These are phyloP conservation scores for Neurospora crassa DNA, from an alignment of 2,329 filamentous ascomycete species.

Conservation along the genomic window DNA sequence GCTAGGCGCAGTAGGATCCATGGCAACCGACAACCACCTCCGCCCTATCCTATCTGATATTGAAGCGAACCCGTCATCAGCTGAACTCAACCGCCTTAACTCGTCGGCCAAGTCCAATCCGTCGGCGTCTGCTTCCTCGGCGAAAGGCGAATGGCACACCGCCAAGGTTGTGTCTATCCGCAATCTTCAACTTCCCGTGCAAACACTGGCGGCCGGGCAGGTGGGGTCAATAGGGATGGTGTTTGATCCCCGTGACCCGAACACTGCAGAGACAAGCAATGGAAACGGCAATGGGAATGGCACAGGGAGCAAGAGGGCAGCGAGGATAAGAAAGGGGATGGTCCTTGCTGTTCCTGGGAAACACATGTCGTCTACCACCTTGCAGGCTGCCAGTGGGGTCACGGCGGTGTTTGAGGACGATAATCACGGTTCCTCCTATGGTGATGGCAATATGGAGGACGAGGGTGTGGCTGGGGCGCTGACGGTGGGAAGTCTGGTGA, in stretches of 20 bases:
- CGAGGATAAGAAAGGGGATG: conserved; percentile 68
- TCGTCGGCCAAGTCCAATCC: conserved; percentile 37
- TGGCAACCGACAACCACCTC: conserved; percentile 31
- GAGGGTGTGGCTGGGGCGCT: conserved; percentile 42
- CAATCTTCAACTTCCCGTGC: conserved; percentile 77
- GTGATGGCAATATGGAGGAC: not conserved
- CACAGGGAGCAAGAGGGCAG: conserved; percentile 21
- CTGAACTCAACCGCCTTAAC: conserved; percentile 41
- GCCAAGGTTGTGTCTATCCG: conserved; percentile 79
- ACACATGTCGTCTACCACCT: conserved; percentile 47
- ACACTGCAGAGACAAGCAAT: conserved; percentile 17
- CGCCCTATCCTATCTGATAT: conserved; percentile 39
- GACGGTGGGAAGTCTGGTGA: conserved; percentile 58
- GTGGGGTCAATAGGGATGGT: conserved; percentile 75
- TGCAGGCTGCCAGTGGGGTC: conserved; percentile 59
- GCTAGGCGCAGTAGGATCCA: not conserved
- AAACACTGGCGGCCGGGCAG: conserved; percentile 66
- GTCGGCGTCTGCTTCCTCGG: conserved; percentile 39
- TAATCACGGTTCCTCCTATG: conserved; percentile 23
- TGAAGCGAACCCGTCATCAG: conserved; percentile 39
- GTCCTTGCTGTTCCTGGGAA: conserved; percentile 57
- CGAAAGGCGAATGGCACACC: conserved; percentile 64
- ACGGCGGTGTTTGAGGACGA: conserved; percentile 60
- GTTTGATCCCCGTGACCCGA: conserved; percentile 31
- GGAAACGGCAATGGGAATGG: conserved; percentile 13